Base-by-base conservation (phyloP, 352 stramenopile species). In the Phytophthora cactorum region DNA sequence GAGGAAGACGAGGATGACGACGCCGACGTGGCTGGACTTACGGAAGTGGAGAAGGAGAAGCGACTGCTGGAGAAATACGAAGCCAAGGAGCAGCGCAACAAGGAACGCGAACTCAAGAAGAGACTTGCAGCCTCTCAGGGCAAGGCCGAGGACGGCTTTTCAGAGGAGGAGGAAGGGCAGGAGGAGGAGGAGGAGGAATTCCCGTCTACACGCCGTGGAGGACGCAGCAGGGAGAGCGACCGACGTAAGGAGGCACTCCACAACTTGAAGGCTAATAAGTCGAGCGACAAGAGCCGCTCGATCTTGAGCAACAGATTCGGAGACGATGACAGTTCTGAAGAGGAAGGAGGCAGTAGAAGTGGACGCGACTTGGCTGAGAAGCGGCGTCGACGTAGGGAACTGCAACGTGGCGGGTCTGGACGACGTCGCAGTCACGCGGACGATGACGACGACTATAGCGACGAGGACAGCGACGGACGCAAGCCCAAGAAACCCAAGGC, bases 11-110 rank as follows among this genome's bases (percentile, higher is more conserved):
- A 85, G 0, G 81, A 86, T 2, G 84, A 90, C 29, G 82, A 89
- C 59, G 72, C 77, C 4, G 85, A 91, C 15, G 66, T 93, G 31
- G 74, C 73, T 17, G 88, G 88, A 7, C 74, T 96, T 3, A 96
- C 87, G 1, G 88, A 96, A 62, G 86, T 96, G 15, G 88, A 96
- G 70, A 96, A 96, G 65, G 88, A 96, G 70, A 87, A 93, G 73
- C 82, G 86, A 0, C 72, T 96, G 44, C 67, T 96, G 77, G 88
- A 96, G 66, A 92, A 92, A 47, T 96, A 96, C 54, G 88, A 96
- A 67, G 86, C 86, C 9, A 80, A 93, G 15, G 85, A 92, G 58
- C 81, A 92, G 51, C 86, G 88, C 31, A 92, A 79, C 58, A 96
- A 96, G 67, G 86, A 96, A 61, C 78, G 87, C 4, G 84, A 91